A percentile compares a stretch with the other conserved stretches of the same genome.
phyloP scores from a whole-genome alignment of 2,329 filamentous ascomycete genomes.

The Cytospora schulzeri region DNA sequence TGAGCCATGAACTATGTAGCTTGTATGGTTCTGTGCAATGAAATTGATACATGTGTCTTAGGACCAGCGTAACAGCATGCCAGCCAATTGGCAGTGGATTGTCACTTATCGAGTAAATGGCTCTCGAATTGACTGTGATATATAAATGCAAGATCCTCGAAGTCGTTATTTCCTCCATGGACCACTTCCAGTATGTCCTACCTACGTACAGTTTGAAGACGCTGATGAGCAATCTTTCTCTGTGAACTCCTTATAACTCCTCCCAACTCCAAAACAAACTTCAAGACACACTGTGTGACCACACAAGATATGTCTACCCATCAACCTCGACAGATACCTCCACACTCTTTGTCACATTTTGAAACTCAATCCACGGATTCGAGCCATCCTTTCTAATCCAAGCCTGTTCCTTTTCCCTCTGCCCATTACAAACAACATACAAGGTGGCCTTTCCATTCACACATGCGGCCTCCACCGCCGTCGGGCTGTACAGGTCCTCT shows the following conservation, averaged over 20 bases:
- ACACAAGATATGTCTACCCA: not conserved
- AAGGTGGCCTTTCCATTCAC: not conserved
- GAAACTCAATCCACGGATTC: conserved; percentile 9
- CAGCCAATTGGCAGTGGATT: too few relatives aligned
- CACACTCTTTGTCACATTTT: conserved; percentile 13
- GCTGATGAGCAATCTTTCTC: not conserved
- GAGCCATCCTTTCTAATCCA: conserved; percentile 16
- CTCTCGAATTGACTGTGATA: too few relatives aligned
- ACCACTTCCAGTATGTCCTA: not conserved
- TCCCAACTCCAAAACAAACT: not conserved
- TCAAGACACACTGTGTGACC: too few relatives aligned
- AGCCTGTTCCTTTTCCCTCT: conserved; percentile 12
- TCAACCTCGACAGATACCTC: not conserved
- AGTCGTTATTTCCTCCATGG: too few relatives aligned
- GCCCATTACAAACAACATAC: conserved; percentile 20
- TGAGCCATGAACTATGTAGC: too few relatives aligned
- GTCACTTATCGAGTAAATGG: too few relatives aligned
- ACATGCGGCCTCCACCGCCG: not conserved
- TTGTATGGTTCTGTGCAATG: too few relatives aligned
- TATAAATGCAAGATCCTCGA: too few relatives aligned
- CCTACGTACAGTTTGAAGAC: not conserved
- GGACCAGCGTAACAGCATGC: too few relatives aligned
- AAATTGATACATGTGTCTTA: too few relatives aligned
- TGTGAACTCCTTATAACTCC: not conserved
- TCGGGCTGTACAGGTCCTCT: conserved; percentile 21